phyloP scores from a whole-genome alignment of 164 flowering plant species.

The Tetrastigma voinierianum region DNA sequence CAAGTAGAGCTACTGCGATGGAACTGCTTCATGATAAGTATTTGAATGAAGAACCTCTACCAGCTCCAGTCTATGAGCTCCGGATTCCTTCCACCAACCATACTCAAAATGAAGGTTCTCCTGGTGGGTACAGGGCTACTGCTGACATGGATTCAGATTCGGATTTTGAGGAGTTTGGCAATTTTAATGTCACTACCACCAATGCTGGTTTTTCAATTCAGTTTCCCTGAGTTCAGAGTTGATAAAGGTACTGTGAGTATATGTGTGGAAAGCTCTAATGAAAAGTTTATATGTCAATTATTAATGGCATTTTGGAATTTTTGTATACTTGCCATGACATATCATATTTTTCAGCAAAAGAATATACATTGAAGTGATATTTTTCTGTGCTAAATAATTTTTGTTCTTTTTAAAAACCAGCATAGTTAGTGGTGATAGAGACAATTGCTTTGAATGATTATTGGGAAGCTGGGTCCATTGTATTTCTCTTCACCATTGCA shows the following conservation, averaged over 20 bases:
- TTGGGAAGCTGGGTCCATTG: conserved; percentile 77
- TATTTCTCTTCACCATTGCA: conserved; percentile 78
- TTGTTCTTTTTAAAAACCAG: too few relatives aligned
- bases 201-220: conserved; percentile 64
- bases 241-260: neutral
- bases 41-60: conserved; percentile 70
- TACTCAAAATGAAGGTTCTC: conserved; percentile 52
- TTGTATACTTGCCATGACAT: too few relatives aligned
- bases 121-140: conserved; percentile 44
- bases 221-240: conserved; percentile 42
- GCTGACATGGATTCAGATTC: conserved; percentile 62
- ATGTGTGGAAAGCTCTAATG: too few relatives aligned
- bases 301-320: too few relatives aligned
- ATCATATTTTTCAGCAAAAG: too few relatives aligned
- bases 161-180: conserved; percentile 69
- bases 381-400: too few relatives aligned
- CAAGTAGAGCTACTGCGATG: conserved; percentile 64
- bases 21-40: conserved; percentile 77
- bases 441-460: conserved; percentile 65
- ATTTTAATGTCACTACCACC: conserved; percentile 38
- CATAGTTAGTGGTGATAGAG: too few relatives aligned
- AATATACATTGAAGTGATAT: too few relatives aligned
- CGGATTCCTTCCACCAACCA: conserved; percentile 52
- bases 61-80: conserved; percentile 64
- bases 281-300: too few relatives aligned